Percentiles rank a stretch among this genome's conserved stretches.
These are phyloP conservation scores for Saururus chinensis DNA, from an alignment of 164 flowering plant genomes.

Conservation along the genomic window DNA sequence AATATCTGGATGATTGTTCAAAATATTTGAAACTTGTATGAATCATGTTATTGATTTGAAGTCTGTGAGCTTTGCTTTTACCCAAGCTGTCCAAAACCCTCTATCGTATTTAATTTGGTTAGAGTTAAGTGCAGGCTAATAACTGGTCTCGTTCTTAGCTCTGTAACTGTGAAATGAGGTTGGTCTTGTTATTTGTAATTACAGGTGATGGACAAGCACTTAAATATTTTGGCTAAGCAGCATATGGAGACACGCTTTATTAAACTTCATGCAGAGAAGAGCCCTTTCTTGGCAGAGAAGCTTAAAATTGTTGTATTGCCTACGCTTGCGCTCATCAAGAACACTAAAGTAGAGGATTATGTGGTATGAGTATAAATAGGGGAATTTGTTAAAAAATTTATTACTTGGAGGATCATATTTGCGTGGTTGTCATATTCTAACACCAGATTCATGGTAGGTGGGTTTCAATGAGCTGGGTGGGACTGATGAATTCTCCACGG, in stretches of 20 bases:
- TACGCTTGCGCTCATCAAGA: constrained; percentile 86
- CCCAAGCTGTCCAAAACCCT: no score
- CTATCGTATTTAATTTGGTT: no score
- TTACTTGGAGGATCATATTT: no score
- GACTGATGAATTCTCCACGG: constrained; percentile 79
- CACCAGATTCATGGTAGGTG: constrained; percentile 34
- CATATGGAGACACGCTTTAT: constrained; percentile 94
- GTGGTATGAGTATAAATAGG: constrained; percentile 47
- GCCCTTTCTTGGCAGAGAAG: constrained; percentile 84
- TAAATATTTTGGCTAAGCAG: constrained; percentile 62
- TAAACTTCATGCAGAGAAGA: constrained; percentile 89
- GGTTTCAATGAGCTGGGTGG: constrained; percentile 94
- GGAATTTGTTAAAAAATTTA: no score
- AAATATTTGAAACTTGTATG: no score
- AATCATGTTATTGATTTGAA: no score
- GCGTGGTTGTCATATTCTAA: not conserved
- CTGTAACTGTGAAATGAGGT: no score
- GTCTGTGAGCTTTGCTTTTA: no score
- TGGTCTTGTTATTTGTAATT: constrained; percentile 1
- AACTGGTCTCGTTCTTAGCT: no score
- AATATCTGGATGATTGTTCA: no score
- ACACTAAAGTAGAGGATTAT: constrained; percentile 93
- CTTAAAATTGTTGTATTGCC: constrained; percentile 88
- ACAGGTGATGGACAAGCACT: constrained; percentile 95
- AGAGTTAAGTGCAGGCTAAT: no score